Evolutionary conservation across 768 basidiomycete species (phyloP).

Genomic region (Calocybe cyanea): DNA sequence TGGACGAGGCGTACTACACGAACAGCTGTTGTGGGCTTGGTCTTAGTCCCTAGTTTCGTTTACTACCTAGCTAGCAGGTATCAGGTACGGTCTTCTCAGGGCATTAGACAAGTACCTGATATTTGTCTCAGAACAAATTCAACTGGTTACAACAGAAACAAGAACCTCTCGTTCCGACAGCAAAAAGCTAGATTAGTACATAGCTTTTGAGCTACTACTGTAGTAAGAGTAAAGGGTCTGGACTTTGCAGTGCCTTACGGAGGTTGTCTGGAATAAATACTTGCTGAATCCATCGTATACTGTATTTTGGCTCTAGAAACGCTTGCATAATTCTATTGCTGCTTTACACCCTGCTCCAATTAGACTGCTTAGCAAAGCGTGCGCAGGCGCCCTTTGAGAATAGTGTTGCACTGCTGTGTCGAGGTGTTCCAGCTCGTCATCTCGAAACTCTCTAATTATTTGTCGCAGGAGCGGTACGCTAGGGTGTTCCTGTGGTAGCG

Average conservation of each 20-base stretch:
- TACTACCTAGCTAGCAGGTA: slow-evolving; percentile 44
- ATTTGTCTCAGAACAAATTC: slow-evolving; percentile 32
- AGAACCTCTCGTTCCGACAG: slow-evolving; percentile 25
- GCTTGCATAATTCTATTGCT: slow-evolving; percentile 88
- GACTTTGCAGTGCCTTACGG: too few species aligned
- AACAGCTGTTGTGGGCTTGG: slow-evolving; percentile 57
- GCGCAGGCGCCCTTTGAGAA: slow-evolving; percentile 87
- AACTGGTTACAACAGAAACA: slow-evolving; percentile 53
- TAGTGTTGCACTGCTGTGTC: slow-evolving; percentile 86
- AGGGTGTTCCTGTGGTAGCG: slow-evolving; percentile 62
- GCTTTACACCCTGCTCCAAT: slow-evolving; percentile 84
- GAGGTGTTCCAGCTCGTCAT: slow-evolving; percentile 93
- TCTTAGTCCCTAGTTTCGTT: slow-evolving; percentile 59
- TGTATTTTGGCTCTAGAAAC: slow-evolving; percentile 61
- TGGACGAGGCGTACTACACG: slow-evolving; percentile 71
- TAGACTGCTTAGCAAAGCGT: slow-evolving; percentile 83
- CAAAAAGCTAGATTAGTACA: slow-evolving; percentile 15
- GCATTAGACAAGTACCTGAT: slow-evolving; percentile 2
- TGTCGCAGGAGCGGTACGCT: slow-evolving; percentile 72
- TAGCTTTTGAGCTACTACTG: too few species aligned
- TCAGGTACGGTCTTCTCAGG: slow-evolving; percentile 24
- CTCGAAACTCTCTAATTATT: slow-evolving; percentile 80
- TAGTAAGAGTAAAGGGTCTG: too few species aligned
- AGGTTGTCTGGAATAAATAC: neutral
- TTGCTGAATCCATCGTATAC: neutral